phyloP scores from a whole-genome alignment of 2,329 filamentous ascomycete genomes.

The Penicillium sclerotigenum region DNA sequence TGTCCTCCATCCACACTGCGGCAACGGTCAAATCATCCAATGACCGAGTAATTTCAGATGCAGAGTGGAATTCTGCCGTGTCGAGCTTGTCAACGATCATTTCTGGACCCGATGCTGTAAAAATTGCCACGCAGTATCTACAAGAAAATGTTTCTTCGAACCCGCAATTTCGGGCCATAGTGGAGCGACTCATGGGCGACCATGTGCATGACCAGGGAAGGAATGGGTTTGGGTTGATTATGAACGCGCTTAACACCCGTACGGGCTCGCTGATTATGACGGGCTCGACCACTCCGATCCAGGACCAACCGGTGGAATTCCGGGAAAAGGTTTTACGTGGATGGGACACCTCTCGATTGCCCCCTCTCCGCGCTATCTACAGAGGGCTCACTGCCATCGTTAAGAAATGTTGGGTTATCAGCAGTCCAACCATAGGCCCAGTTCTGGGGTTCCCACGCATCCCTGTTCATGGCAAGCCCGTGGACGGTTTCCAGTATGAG shows the following conservation, averaged over 20 bases:
- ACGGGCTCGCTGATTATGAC: slow-evolving; percentile 57
- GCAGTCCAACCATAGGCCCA: slow-evolving; percentile 49
- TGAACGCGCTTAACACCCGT: slow-evolving; percentile 54
- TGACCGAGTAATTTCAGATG: slow-evolving; percentile 40
- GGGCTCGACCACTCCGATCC: slow-evolving; percentile 54
- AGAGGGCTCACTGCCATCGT: slow-evolving; percentile 50
- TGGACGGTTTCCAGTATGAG: slow-evolving; percentile 52
- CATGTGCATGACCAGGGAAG: slow-evolving; percentile 50
- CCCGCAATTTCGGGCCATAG: slow-evolving; percentile 49
- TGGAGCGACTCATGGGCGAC: slow-evolving; percentile 49
- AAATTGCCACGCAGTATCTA: slow-evolving; percentile 46
- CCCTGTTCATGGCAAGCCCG: slow-evolving; percentile 52
- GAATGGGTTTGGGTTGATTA: slow-evolving; percentile 50
- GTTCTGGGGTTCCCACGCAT: slow-evolving; percentile 55
- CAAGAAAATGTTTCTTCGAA: slow-evolving; percentile 48
- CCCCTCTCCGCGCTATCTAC: slow-evolving; percentile 51
- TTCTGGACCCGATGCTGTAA: slow-evolving; percentile 33
- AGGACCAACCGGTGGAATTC: slow-evolving; percentile 52
- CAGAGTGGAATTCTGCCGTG: slow-evolving; percentile 43
- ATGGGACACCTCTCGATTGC: slow-evolving; percentile 54
- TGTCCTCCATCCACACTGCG: slow-evolving; percentile 51
- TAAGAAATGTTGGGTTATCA: slow-evolving; percentile 53
- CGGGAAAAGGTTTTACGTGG: slow-evolving; percentile 53
- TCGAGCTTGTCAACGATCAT: slow-evolving; percentile 26
- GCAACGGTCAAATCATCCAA: slow-evolving; percentile 32